phyloP scores from a whole-genome alignment of 345 rosid genomes.

The Brassica carinata region DNA sequence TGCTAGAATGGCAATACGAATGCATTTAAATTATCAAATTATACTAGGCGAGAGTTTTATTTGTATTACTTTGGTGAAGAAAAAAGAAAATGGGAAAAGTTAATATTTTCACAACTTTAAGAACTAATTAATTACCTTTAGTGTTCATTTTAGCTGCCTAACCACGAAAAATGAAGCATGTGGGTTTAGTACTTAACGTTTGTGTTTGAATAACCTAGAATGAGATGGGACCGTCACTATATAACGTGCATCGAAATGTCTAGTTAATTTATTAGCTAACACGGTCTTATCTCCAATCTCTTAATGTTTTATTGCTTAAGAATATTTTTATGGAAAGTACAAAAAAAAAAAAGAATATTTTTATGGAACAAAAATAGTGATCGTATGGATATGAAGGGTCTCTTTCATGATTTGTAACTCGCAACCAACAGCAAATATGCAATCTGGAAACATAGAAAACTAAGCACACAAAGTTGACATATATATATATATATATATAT shows the following conservation, averaged over 20 bases:
- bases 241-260: constrained; percentile 26
- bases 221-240: constrained; percentile 30
- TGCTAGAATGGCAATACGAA: not conserved
- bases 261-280: constrained; percentile 23
- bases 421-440: not conserved
- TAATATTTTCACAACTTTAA: not conserved
- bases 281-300: constrained; percentile 35
- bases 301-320: not conserved
- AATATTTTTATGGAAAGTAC: not conserved
- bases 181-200: constrained; percentile 37
- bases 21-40: not conserved
- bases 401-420: not conserved
- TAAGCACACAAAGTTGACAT: not conserved
- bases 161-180: constrained; percentile 38
- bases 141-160: constrained; percentile 33
- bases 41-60: not conserved
- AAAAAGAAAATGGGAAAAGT: not conserved
- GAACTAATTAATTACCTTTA: not conserved
- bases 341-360: not conserved
- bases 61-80: constrained; percentile 14
- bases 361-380: not conserved
- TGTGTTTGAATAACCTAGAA: constrained; percentile 35
- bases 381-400: not conserved
- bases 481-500: no score
- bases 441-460: not conserved